These are phyloP conservation scores for Stemphylium beticola DNA, from an alignment of 2,329 filamentous ascomycete species.

Conservation along the genomic window DNA sequence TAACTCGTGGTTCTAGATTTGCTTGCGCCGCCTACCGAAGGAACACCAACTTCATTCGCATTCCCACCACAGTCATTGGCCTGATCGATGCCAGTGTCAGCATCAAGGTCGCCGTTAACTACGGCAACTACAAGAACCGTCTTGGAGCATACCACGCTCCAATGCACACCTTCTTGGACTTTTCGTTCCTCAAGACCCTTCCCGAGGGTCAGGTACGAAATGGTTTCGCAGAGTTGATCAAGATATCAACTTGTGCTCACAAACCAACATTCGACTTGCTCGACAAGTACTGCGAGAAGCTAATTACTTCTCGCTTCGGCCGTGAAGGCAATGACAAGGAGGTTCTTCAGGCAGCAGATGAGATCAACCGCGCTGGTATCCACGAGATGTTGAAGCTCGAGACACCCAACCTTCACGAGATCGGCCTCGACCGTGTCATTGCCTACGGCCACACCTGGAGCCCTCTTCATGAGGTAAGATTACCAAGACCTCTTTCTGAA, in stretches of 20 bases:
- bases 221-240: constrained; percentile 77
- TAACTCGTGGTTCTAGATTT: constrained; percentile 38
- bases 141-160: constrained; percentile 76
- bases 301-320: constrained; percentile 70
- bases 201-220: constrained; percentile 73
- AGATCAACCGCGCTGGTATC: constrained; percentile 72
- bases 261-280: constrained; percentile 69
- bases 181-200: constrained; percentile 72
- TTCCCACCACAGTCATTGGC: constrained; percentile 77
- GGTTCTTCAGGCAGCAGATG: constrained; percentile 66
- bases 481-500: neutral
- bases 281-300: constrained; percentile 71
- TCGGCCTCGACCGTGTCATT: constrained; percentile 73
- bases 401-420: constrained; percentile 75
- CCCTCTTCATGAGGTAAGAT: constrained; percentile 63
- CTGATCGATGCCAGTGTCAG: constrained; percentile 77
- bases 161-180: constrained; percentile 74
- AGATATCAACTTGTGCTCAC: constrained; percentile 75
- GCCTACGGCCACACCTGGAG: constrained; percentile 79
- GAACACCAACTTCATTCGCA: constrained; percentile 75
- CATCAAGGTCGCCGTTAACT: constrained; percentile 81
- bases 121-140: constrained; percentile 77
- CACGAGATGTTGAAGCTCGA: constrained; percentile 76
- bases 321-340: constrained; percentile 64
- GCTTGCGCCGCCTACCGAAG: constrained; percentile 74